Base-by-base conservation (phyloP, 129 eudicot genomes). In the Flaveria brownii region DNA sequence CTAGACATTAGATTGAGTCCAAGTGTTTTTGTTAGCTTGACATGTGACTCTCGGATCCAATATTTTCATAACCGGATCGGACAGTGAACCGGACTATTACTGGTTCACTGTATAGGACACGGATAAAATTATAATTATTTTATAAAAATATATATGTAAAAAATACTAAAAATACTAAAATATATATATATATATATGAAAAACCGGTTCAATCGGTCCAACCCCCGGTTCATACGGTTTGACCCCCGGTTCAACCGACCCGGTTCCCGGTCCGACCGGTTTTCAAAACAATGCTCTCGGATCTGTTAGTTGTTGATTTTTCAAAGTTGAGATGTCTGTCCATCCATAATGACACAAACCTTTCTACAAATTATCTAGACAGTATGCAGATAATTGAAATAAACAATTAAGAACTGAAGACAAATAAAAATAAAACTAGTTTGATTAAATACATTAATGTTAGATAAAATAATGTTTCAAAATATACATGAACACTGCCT, bases 271-370 rank as follows among this genome's bases (percentile, higher is more conserved):
- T 20, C 0, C 22, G 22, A 20, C 22, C 22, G 22, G 22, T 20
- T 20, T 20, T 20, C 22, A 20, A 20, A 20, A 20, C 22, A 20
- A 20, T 20, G 22, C 74, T 70, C 74, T 70, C 74, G 15, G 28
- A 60, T 70, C 45, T 70, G 33, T 70, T 70, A 25, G 74, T 49
- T 23, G 74, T 70, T 25, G 74, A 25, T 15, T 70, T 70, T 23
- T 23, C 74, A 70, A 70, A 70, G n/a, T 70, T 70, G 11, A 47
- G 26, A 43, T 17, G 17, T 2, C 6, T 70, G 39, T 49, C 60
- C 2, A 60, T 70, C 61, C 74, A 70, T 36, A 45, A 1, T 20
- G 73, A 68, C 39, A 43, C 60, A 70, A 70, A 70, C 54, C 6
- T 70, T 5, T 70, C 6, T 25, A 60, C 60, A 70, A 3, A 46